Base-by-base conservation (phyloP, 257 asterid genomes). In the Penstemon barbatus region DNA sequence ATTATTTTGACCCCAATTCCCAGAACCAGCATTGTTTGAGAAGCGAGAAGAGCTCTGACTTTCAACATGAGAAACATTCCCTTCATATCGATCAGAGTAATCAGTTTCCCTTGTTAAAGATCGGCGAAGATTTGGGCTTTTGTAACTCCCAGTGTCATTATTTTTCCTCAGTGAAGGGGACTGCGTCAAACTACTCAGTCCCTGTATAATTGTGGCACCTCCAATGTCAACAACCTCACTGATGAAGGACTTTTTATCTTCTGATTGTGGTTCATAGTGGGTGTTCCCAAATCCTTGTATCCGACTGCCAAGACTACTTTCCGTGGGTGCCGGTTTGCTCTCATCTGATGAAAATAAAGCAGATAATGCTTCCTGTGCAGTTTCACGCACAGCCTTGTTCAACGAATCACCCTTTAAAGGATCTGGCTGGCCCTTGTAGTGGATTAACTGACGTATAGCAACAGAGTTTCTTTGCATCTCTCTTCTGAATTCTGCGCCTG, bases 391-490 rank as follows among this genome's bases (percentile, higher is more conserved):
- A 70, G 96, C 90, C 87, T 89, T 90, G 82, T 94, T 94, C 73
- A 88, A 77, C 54, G 99, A 83, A 74, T 94, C 99, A 36, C 95
- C 99, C 79, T 94, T 94, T 74, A 94, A 71, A 71, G 96, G 96
- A 85, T 93, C 96, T 4, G 96, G 91, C 66, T 81, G 89, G 70
- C 99, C 99, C 78, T 82, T 90, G 81, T 94, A 90, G 87, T 90
- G 99, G 75, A 90, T 89, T 72, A 94, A 78, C 68, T 90, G 96
- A 37, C 99, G 95, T 54, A 94, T 81, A 68, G 92, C 78, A 70
- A 89, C 90, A 2, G 99, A 91, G 78, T 94, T 85, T 84, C 99
- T 83, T 72, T 94, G 99, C 96, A 94, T 94, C 85, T 94, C 99
- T 79, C 99, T 89, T 81, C 89, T 84, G 71, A 94, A 94, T 79